phyloP scores from a whole-genome alignment of 345 rosid species.

The Lepidium didymum region DNA sequence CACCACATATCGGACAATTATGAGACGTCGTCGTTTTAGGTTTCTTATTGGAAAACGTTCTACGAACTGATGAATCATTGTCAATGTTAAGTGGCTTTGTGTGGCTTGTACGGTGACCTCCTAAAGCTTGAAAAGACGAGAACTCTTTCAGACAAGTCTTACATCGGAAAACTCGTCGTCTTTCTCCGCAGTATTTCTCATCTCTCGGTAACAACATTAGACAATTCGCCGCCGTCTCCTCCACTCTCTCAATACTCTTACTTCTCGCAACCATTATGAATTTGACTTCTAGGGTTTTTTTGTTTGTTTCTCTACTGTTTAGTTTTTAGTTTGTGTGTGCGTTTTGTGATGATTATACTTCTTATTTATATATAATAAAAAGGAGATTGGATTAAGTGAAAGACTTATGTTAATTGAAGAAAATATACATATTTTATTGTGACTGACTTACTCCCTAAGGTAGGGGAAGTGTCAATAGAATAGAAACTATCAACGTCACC shows the following conservation, averaged over 20 bases:
- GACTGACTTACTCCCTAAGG: background rate
- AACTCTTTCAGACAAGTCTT: slow-evolving; percentile 61
- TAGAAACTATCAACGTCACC: too few relatives aligned
- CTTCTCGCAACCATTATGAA: slow-evolving; percentile 35
- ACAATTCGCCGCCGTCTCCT: slow-evolving; percentile 32
- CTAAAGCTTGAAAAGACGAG: slow-evolving; percentile 75
- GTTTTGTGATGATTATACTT: background rate
- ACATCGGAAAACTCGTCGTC: slow-evolving; percentile 47
- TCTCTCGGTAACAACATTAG: slow-evolving; percentile 58
- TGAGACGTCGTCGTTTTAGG: slow-evolving; percentile 40
- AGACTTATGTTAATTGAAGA: background rate
- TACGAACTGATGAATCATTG: background rate
- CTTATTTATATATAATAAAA: background rate
- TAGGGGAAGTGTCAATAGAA: background rate
- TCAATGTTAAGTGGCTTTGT: slow-evolving; percentile 36
- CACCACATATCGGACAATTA: slow-evolving; percentile 57
- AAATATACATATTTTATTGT: background rate
- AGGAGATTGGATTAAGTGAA: background rate
- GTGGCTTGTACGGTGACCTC: slow-evolving; percentile 88
- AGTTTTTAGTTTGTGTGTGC: background rate
- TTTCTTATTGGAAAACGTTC: slow-evolving; percentile 11
- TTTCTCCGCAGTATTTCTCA: slow-evolving; percentile 20
- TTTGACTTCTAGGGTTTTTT: slow-evolving; percentile 9
- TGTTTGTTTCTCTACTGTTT: background rate
- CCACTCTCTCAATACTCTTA: slow-evolving; percentile 10